These are phyloP conservation scores for Bryoerythrophyllum caledonicum DNA, from an alignment of 225 moss, liverwort and hornwort genomes.

Conservation along the genomic window DNA sequence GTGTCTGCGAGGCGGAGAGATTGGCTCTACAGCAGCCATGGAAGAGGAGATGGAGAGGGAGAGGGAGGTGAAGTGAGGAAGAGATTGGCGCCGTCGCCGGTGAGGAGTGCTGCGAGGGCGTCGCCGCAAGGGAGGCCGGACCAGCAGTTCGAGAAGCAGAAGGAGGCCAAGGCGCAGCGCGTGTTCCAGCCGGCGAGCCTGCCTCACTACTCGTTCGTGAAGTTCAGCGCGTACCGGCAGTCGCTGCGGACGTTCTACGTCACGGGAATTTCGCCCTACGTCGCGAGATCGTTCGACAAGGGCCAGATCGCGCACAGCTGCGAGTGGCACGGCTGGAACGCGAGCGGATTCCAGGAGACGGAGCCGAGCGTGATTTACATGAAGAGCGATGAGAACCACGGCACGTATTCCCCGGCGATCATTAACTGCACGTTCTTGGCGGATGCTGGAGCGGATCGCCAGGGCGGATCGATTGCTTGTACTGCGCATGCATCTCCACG, in stretches of 20 bases:
- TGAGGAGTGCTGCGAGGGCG: not conserved
- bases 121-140: not conserved
- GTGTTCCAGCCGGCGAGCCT: constrained; percentile 55
- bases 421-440: constrained; percentile 71
- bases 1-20: no score
- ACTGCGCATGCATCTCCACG: constrained; percentile 53
- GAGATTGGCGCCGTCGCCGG: no score
- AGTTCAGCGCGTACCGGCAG: constrained; percentile 68
- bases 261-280: constrained; percentile 49
- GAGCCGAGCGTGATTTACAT: constrained; percentile 43
- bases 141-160: not conserved
- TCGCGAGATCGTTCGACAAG: constrained; percentile 48
- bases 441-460: constrained; percentile 44
- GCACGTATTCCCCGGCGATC: constrained; percentile 47
- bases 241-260: constrained; percentile 53
- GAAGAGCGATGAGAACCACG: constrained; percentile 53
- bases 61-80: no score
- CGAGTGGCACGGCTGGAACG: constrained; percentile 66
- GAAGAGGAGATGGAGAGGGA: no score
- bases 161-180: constrained; percentile 40
- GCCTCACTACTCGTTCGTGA: constrained; percentile 65
- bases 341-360: constrained; percentile 9
- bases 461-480: constrained; percentile 56
- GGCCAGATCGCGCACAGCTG: constrained; percentile 59
- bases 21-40: no score